Conservation (phyloP, 2,329 filamentous ascomycete genomes). For the Thermomyces lanuginosus region DNA sequence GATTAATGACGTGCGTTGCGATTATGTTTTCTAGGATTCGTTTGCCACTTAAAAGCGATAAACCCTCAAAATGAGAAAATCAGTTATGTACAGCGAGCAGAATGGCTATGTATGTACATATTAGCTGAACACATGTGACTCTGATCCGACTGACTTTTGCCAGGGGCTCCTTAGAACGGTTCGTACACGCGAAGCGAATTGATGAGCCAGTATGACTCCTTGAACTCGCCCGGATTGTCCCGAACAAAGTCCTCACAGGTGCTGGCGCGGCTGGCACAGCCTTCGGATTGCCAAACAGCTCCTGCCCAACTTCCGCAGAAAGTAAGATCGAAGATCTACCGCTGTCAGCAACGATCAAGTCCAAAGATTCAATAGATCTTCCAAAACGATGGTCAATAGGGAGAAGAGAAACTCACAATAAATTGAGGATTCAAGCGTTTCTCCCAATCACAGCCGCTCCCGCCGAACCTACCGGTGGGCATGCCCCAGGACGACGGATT, state of each 20-base stretch:
- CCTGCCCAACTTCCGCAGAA: conserved; percentile 59
- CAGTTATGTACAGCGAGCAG: neutral
- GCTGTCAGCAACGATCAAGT: conserved; percentile 3
- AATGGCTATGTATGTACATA: too few species aligned
- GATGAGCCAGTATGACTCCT: conserved; percentile 61
- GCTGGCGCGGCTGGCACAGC: conserved; percentile 43
- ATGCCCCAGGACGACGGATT: conserved; percentile 50
- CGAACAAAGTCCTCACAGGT: conserved; percentile 59
- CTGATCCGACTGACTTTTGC: too few species aligned
- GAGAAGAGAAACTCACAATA: conserved; percentile 32
- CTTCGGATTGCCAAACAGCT: conserved; percentile 13
- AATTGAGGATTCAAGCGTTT: conserved; percentile 54
- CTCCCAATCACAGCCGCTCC: conserved; percentile 54
- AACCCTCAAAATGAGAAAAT: neutral
- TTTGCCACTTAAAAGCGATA: neutral
- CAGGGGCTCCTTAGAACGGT: too few species aligned
- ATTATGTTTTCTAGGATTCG: conserved; percentile 1
- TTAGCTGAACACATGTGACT: too few species aligned
- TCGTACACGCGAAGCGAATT: conserved; percentile 53
- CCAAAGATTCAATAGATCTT: neutral
- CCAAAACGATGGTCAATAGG: neutral
- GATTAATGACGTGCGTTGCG: neutral
- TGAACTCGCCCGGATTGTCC: conserved; percentile 52
- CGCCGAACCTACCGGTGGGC: conserved; percentile 36
- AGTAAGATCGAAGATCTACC: conserved; percentile 48